Conservation (phyloP, 2,329 filamentous ascomycete genomes). For the Penicillium sp. region DNA sequence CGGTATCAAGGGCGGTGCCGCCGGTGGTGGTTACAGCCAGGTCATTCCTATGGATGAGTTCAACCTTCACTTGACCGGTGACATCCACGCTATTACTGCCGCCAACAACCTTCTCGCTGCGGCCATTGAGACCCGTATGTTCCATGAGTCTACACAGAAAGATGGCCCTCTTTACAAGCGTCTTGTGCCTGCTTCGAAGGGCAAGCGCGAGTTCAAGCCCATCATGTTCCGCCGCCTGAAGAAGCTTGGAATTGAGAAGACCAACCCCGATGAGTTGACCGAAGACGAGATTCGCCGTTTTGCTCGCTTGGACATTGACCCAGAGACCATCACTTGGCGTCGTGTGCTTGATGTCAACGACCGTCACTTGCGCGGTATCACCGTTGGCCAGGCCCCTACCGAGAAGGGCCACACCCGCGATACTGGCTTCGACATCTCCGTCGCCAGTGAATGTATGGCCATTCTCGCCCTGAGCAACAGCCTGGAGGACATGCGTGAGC, state of each 20-base stretch:
- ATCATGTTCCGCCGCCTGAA: slow-evolving; percentile 91
- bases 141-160: slow-evolving; percentile 95
- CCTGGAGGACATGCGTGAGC: slow-evolving; percentile 84
- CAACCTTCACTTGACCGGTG: slow-evolving; percentile 94
- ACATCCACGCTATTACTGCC: slow-evolving; percentile 95
- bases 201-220: slow-evolving; percentile 79
- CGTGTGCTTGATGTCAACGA: slow-evolving; percentile 97
- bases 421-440: slow-evolving; percentile 96
- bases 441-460: slow-evolving; percentile 97
- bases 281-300: slow-evolving; percentile 85
- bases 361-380: slow-evolving; percentile 84
- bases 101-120: slow-evolving; percentile 96
- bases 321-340: slow-evolving; percentile 94
- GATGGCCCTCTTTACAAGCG: slow-evolving; percentile 83
- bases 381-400: slow-evolving; percentile 80
- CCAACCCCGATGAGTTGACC: slow-evolving; percentile 84
- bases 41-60: slow-evolving; percentile 99
- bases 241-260: slow-evolving; percentile 96
- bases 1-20: slow-evolving; percentile 97
- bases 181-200: slow-evolving; percentile 85
- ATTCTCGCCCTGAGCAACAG: slow-evolving; percentile 91
- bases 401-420: slow-evolving; percentile 86
- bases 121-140: slow-evolving; percentile 96
- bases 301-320: slow-evolving; percentile 93
- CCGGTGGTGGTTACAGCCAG: slow-evolving; percentile 96